Percentiles rank a stretch among this genome's conserved stretches.
Evolutionary conservation across 2,329 filamentous ascomycete genomes (phyloP).

Genomic region (Incumbomyces lentus): DNA sequence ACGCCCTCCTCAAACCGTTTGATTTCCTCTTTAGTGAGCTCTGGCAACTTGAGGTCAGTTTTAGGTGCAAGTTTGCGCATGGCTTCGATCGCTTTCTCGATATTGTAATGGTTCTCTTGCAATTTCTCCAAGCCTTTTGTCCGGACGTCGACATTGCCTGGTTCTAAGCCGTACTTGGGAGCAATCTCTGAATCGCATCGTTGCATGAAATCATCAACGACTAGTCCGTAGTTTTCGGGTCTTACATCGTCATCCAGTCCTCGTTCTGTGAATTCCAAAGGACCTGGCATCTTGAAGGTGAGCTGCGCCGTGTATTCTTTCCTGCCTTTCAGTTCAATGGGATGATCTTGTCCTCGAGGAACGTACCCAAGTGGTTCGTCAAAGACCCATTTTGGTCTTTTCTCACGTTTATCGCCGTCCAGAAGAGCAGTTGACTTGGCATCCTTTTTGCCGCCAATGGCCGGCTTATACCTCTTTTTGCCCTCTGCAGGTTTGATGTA

Average conservation of each 20-base stretch:
- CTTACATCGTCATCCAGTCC: conserved; percentile 32
- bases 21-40: conserved; percentile 63
- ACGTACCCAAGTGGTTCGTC: conserved; percentile 84
- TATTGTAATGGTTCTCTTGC: conserved; percentile 60
- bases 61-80: conserved; percentile 58
- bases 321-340: conserved; percentile 51
- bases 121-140: conserved; percentile 72
- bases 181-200: conserved; percentile 53
- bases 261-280: conserved; percentile 37
- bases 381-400: conserved; percentile 83
- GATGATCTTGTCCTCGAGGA: conserved; percentile 68
- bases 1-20: conserved; percentile 91
- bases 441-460: conserved; percentile 58
- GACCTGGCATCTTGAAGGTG: conserved; percentile 64
- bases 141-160: conserved; percentile 73
- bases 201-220: conserved; percentile 68
- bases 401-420: conserved; percentile 67
- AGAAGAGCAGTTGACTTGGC: conserved; percentile 67
- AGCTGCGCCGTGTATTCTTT: conserved; percentile 63
- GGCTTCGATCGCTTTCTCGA: conserved; percentile 57
- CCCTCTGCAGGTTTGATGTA: conserved; percentile 80
- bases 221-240: conserved; percentile 38
- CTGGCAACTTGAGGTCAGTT: conserved; percentile 71
- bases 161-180: conserved; percentile 57
- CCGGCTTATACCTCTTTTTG: conserved; percentile 63